Evolutionary conservation across 192 early-diverging fungal species (phyloP), one percentile per base, ranked within the genome.

Genomic region (Mortierella claussenii): DNA sequence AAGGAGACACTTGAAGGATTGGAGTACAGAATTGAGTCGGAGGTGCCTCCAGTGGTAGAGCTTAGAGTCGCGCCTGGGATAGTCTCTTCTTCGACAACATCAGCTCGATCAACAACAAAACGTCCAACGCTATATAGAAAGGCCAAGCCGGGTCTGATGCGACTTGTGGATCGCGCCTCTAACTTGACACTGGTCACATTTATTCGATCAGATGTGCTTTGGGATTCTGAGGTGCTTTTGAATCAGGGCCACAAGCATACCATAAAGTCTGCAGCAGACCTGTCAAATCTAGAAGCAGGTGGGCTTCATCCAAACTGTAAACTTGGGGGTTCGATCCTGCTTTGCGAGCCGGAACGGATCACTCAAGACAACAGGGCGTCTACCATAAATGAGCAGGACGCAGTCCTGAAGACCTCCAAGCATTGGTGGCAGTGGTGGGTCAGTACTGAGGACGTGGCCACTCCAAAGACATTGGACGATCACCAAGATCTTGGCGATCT

Each of bases 291-390:
- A 13, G 68, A 65, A 7, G 33, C 55, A 12, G 49, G 40, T 32
- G 73, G 61, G 7, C 59, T 76, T 13, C 73, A 76, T 44, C 73
- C 73, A 12, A 65, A 76, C 36, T 76, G 73, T 21, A 66, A 62
- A 18, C 64, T 76, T 24, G 57, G 45, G 7, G 73, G 73, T 17
- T 24, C 26, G 8, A 21, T 47, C 2, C 26, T 62, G 10, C 21
- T 67, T 37, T 76, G 73, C 44, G 73, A 76, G 20, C 73, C 73
- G 12, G 58, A 63, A 24, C 37, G 50, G 2, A 53, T 60, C 13
- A 42, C 26, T 2, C 47, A 48, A 20, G 30, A 33, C 26, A 3
- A 7, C 5, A 26, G 11, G 45, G 15, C 24, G 13, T 21, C 30
- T n/a, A 26, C 33, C 0, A n/a, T n/a, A n/a, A 45, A 23, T 12